Evolutionary conservation across 2,329 filamentous ascomycete genomes (phyloP).

Genomic region (Diaporthe australafricana): DNA sequence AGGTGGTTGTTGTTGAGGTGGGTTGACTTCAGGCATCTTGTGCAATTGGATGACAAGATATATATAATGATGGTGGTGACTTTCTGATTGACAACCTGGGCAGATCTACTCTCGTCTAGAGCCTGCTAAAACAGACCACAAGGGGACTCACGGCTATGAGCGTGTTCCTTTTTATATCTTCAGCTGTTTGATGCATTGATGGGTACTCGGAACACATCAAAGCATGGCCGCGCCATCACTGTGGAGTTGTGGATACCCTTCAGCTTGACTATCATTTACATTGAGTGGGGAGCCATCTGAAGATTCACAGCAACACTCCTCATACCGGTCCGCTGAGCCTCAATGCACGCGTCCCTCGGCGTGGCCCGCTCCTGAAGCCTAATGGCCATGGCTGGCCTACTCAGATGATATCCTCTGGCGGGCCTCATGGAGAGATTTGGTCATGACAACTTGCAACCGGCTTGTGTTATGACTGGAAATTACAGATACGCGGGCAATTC

Average conservation of each 20-base stretch:
- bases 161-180: background rate
- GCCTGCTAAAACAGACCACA: background rate
- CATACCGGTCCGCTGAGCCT: background rate
- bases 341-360: background rate
- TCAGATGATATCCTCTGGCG: background rate
- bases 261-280: slow-evolving; percentile 19
- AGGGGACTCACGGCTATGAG: background rate
- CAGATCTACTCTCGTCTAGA: background rate
- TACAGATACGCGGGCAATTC: background rate
- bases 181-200: background rate
- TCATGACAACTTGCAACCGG: background rate
- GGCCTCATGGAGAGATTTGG: no score
- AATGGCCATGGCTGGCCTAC: background rate
- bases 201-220: background rate
- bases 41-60: background rate
- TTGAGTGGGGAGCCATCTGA: slow-evolving; percentile 17
- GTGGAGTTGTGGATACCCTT: slow-evolving; percentile 18
- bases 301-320: background rate
- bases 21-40: slow-evolving; percentile 35
- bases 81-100: background rate
- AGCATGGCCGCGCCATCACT: slow-evolving; percentile 20
- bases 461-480: background rate
- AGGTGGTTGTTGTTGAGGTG: slow-evolving; percentile 32
- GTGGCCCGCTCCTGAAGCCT: background rate
- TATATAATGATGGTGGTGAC: background rate